Percentiles rank a stretch among this genome's conserved stretches.
Evolutionary conservation across 2,329 filamentous ascomycete genomes (phyloP).

Genomic region (Pseudofabraea citricarpa): DNA sequence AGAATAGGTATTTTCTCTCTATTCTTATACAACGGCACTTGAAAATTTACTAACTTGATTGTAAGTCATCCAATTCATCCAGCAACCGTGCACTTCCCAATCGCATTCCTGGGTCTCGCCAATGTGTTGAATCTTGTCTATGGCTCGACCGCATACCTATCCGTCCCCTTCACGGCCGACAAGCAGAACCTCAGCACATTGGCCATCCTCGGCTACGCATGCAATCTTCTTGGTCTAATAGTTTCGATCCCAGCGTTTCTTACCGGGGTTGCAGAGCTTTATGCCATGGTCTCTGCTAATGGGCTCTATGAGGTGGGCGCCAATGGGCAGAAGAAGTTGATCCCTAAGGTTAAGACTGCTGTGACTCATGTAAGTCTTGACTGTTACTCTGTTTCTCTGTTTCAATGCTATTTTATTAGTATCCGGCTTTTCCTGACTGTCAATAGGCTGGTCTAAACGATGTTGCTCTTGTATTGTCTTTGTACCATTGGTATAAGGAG

Average conservation of each 20-base stretch:
- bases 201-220: constrained; percentile 8
- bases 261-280: constrained; percentile 9
- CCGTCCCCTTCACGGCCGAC: not conserved
- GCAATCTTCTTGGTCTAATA: constrained; percentile 6
- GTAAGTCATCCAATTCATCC: constrained; percentile 10
- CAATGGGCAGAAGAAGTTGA: not conserved
- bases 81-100: constrained; percentile 11
- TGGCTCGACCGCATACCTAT: not conserved
- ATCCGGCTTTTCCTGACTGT: not conserved
- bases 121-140: constrained; percentile 4
- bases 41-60: not conserved
- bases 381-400: too few relatives aligned
- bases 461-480: constrained; percentile 5
- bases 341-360: constrained; percentile 9
- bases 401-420: too few relatives aligned
- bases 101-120: constrained; percentile 9
- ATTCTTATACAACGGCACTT: not conserved
- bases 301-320: constrained; percentile 4
- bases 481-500: constrained; percentile 8
- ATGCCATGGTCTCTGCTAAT: constrained; percentile 5
- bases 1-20: not conserved
- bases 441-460: constrained; percentile 10
- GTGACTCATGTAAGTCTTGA: constrained; percentile 4
- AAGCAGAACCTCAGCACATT: constrained; percentile 3
- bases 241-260: constrained; percentile 10